Conservation (phyloP, 805 yeast genomes). For the Clavispora santaluciae region DNA sequence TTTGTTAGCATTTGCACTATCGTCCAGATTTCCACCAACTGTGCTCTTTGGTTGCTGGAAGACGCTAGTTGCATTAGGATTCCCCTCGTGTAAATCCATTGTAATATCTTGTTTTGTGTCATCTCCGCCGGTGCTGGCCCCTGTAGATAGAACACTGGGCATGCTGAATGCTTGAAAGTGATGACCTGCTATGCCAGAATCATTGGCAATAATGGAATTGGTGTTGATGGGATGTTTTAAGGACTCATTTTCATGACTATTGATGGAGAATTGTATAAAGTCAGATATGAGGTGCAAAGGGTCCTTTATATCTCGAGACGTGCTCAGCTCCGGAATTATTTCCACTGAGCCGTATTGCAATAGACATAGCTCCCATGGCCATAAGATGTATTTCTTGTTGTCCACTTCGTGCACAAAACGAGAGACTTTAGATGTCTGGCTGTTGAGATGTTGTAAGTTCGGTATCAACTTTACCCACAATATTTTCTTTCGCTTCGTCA, state of each 20-base stretch:
- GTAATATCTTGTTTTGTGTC: constrained; percentile 7
- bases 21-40: not conserved
- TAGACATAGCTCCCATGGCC: constrained; percentile 70
- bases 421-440: constrained; percentile 59
- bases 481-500: constrained; percentile 19
- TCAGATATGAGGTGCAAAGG: constrained; percentile 33
- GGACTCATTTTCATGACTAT: not conserved
- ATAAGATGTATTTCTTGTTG: constrained; percentile 53
- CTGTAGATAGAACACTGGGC: constrained; percentile 11
- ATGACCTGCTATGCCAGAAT: not conserved
- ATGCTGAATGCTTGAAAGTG: constrained; percentile 11
- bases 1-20: not conserved
- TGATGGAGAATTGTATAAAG: constrained; percentile 16
- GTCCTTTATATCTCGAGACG: constrained; percentile 10
- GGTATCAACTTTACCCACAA: constrained; percentile 70
- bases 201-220: not conserved
- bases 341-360: constrained; percentile 43
- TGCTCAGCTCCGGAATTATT: not conserved
- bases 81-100: constrained; percentile 6
- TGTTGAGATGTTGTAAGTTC: constrained; percentile 61
- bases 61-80: not conserved
- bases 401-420: constrained; percentile 50
- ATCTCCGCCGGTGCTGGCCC: constrained; percentile 7
- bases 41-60: not conserved
- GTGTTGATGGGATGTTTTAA: not conserved